Conservation (phyloP, 192 early-diverging fungal genomes). For the Backusella tuberculispora region DNA sequence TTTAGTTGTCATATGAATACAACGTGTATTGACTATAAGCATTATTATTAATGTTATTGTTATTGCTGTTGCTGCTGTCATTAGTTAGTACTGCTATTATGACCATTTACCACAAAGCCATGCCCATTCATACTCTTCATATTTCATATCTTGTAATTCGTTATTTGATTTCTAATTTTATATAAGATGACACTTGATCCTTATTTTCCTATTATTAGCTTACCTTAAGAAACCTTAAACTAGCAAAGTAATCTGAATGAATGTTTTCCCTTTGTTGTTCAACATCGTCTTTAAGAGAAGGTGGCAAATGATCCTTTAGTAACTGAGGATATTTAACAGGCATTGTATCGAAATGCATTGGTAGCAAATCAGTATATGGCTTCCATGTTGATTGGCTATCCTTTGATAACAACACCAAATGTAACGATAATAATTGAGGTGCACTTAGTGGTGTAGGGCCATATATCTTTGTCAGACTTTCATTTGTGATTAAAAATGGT, state of each 20-base stretch:
- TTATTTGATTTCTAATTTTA: constrained; percentile 26
- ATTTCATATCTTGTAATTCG: constrained; percentile 29
- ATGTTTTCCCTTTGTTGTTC: constrained; percentile 51
- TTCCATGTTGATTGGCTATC: constrained; percentile 48
- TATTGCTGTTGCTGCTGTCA: background rate
- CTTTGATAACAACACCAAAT: constrained; percentile 45
- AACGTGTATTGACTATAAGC: constrained; percentile 57
- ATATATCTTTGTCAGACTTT: constrained; percentile 42
- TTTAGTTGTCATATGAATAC: constrained; percentile 53
- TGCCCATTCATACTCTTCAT: constrained; percentile 57
- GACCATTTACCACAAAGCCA: constrained; percentile 60
- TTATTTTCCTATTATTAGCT: background rate
- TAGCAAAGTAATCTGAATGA: constrained; percentile 42
- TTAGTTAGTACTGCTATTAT: too few relatives aligned
- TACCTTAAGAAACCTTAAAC: constrained; percentile 34
- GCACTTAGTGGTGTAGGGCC: constrained; percentile 44
- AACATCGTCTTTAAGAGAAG: constrained; percentile 47
- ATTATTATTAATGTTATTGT: background rate
- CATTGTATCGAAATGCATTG: constrained; percentile 57
- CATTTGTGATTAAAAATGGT: constrained; percentile 50
- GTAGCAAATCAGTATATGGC: constrained; percentile 52
- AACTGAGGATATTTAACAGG: constrained; percentile 50
- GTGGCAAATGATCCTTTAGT: constrained; percentile 43
- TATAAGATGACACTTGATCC: background rate
- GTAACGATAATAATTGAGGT: constrained; percentile 53